A percentile compares a stretch with the other conserved stretches of the same genome.
Evolutionary conservation across 73 alveolate species (phyloP).

Genomic region (Durusdinium trenchii): DNA sequence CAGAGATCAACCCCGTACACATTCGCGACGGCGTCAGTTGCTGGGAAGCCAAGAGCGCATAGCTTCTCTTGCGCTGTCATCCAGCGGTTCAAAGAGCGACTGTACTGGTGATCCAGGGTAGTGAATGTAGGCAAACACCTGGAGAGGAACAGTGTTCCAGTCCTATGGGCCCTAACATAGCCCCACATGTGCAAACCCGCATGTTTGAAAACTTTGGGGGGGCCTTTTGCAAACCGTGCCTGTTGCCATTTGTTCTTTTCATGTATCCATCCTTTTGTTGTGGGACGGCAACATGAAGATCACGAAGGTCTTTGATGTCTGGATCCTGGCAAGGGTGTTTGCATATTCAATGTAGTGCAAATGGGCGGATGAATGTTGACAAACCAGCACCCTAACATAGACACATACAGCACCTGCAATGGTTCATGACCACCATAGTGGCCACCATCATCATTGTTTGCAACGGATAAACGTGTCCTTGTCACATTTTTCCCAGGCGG

Average conservation of each 20-base stretch:
- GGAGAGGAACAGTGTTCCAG: neutral
- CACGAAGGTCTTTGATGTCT: neutral
- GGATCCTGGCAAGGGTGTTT: neutral
- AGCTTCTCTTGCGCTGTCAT: neutral
- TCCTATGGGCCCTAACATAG: too few species aligned
- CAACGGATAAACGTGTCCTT: neutral
- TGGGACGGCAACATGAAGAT: neutral
- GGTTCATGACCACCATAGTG: too few species aligned
- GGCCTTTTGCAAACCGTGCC: too few species aligned
- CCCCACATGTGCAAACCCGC: too few species aligned
- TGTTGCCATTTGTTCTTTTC: too few species aligned
- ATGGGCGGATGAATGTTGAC: too few species aligned
- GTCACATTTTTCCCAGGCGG: neutral
- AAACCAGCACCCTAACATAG: too few species aligned
- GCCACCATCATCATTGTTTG: too few species aligned
- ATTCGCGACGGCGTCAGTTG: neutral
- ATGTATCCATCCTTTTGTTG: too few species aligned
- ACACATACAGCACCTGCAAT: too few species aligned
- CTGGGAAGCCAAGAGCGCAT: neutral
- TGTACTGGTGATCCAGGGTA: neutral
- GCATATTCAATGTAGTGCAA: too few species aligned
- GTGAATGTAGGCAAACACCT: neutral
- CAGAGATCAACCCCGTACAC: neutral
- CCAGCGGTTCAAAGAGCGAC: neutral
- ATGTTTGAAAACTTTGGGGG: too few species aligned